A percentile compares a stretch with the other conserved stretches of the same genome.
Evolutionary conservation across 768 basidiomycete genomes (phyloP).

Genomic region (Exidia glandulosa): DNA sequence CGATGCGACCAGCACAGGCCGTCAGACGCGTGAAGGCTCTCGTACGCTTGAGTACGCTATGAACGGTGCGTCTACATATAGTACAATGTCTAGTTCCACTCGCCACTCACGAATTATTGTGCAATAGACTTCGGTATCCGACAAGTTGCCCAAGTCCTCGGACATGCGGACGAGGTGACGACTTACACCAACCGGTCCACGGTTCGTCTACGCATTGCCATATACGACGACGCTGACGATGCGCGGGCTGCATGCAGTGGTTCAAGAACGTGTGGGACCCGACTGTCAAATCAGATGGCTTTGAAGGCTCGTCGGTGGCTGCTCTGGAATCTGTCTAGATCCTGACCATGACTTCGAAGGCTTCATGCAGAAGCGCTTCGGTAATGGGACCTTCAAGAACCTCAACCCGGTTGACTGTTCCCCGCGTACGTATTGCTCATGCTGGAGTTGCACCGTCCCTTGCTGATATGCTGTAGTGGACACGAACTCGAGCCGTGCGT

Average conservation of each 20-base stretch:
- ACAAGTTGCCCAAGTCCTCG: constrained; percentile 55
- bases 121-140: constrained; percentile 63
- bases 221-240: neutral
- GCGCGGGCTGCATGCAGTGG: constrained; percentile 26
- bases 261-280: constrained; percentile 63
- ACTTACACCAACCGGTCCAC: constrained; percentile 43
- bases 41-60: constrained; percentile 39
- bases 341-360: constrained; percentile 24
- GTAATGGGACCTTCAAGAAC: constrained; percentile 50
- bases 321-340: neutral
- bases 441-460: neutral
- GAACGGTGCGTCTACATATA: constrained; percentile 21
- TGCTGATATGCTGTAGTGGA: constrained; percentile 17
- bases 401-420: constrained; percentile 51
- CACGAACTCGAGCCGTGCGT: constrained; percentile 29
- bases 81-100: no score
- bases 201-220: neutral
- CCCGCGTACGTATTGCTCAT: constrained; percentile 20
- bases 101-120: no score
- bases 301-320: constrained; percentile 41
- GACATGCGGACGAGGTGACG: constrained; percentile 42
- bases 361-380: constrained; percentile 52
- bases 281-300: constrained; percentile 47
- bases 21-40: constrained; percentile 59
- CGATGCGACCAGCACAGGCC: constrained; percentile 50